A percentile compares a stretch with the other conserved stretches of the same genome.
Conservation (phyloP, 2,329 filamentous ascomycete species). For the Metarhizium anisopliae region DNA sequence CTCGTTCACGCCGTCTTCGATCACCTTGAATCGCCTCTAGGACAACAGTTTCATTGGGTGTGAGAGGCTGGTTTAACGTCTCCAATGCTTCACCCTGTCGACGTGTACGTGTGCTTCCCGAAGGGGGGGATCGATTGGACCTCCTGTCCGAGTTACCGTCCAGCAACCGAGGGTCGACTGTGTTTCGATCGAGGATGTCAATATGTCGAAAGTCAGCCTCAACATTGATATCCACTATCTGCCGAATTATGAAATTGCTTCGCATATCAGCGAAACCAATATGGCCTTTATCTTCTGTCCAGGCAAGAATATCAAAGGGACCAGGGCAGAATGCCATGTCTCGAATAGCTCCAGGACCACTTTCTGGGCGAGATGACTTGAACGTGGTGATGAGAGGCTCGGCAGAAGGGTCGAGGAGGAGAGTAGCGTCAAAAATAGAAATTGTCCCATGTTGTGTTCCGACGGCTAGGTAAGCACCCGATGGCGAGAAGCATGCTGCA, state of each 20-base stretch:
- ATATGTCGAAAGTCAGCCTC: conserved; percentile 48
- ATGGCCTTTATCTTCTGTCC: conserved; percentile 80
- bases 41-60: conserved; percentile 44
- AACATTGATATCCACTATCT: conserved; percentile 57
- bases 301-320: conserved; percentile 82
- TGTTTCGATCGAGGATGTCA: conserved; percentile 44
- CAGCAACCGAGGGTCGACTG: conserved; percentile 44
- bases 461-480: conserved; percentile 62
- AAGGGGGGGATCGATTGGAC: conserved; percentile 11
- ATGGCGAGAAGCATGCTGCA: conserved; percentile 67
- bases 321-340: conserved; percentile 89
- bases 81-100: conserved; percentile 25
- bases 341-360: conserved; percentile 69
- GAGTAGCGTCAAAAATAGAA: conserved; percentile 57
- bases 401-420: conserved; percentile 32
- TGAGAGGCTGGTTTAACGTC: conserved; percentile 41
- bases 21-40: conserved; percentile 47
- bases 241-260: conserved; percentile 55
- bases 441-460: conserved; percentile 76
- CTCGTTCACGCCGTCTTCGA: conserved; percentile 40
- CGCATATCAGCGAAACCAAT: conserved; percentile 68
- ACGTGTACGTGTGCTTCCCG: conserved; percentile 3
- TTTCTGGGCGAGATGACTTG: conserved; percentile 63
- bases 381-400: conserved; percentile 68
- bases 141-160: conserved; percentile 36